Evolutionary conservation across 106 monocot species (phyloP), one percentile per base, ranked within the genome.

Genomic region (Dendrobium huoshanense): DNA sequence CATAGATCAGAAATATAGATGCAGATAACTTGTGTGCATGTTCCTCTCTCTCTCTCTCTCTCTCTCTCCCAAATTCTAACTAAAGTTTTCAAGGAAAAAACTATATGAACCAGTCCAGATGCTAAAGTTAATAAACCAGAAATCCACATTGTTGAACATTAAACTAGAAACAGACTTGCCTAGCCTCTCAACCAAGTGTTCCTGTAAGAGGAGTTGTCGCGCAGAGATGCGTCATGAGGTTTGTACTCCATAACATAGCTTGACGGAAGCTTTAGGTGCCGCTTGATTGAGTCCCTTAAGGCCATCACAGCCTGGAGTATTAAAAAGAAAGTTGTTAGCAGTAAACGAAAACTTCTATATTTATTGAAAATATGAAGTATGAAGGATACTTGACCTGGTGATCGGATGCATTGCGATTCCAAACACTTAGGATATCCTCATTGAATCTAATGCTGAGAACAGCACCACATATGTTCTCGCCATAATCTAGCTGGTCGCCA

Each of bases 181-280:
- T 88, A 98, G 67, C 92, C 97, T 83, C 94, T 88, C 85, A 98
- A 55, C 90, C 92, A 92, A 78, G 98, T 87, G 72, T 98, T 95
- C 61, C 98, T 85, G 80, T 98, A 98, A 0, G 98, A 98, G 2
- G 97, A 97, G 75, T 98, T 84, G 70, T 98, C 98, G 7, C 98
- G 94, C 20, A 95, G 83, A 40, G 98, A 98, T 56, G 91, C 95
- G 84, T 91, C 90, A 58, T 98, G 98, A 17, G 94, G 82, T 85
- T 98, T 98, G 87, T 98, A 98, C 72, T 98, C 98, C 94, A 98
- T 98, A 15, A 95, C 37, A 78, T 98, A 98, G 84, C 92, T 90
- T 8, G 85, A 85, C 4, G 98, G 98, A 78, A 98, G 91, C 84
- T 92, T 94, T 41, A 98, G 81, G 55, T 98, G 95, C 44, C 98